Evolutionary conservation across 768 basidiomycete species (phyloP).

Genomic region (Auricularia sp.): DNA sequence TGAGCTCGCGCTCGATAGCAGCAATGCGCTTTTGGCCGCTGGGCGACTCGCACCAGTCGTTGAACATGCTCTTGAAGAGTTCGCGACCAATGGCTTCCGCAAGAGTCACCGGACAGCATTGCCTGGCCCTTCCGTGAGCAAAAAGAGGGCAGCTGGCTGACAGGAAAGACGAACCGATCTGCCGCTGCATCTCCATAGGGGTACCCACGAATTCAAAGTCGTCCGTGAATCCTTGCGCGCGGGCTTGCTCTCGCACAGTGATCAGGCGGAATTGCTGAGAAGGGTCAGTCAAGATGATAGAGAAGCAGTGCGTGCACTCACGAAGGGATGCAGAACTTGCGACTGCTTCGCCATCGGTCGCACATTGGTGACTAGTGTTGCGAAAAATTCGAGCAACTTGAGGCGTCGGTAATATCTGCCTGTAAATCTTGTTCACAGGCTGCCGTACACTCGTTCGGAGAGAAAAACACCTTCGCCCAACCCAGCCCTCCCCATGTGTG

Average conservation of each 20-base stretch:
- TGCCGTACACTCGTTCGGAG: background rate
- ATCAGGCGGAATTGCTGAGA: slow-evolving; percentile 41
- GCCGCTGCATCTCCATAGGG: background rate
- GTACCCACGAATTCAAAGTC: slow-evolving; percentile 42
- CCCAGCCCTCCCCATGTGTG: background rate
- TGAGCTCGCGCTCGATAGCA: no score
- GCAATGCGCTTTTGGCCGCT: no score
- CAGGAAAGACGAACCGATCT: background rate
- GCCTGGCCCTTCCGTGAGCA: background rate
- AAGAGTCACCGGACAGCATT: slow-evolving; percentile 2
- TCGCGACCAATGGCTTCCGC: slow-evolving; percentile 6
- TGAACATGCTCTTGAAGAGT: background rate
- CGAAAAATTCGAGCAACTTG: slow-evolving; percentile 45
- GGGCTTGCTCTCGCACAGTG: slow-evolving; percentile 65
- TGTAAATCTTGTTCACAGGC: slow-evolving; percentile 7
- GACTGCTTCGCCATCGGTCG: slow-evolving; percentile 72
- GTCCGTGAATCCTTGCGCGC: slow-evolving; percentile 78
- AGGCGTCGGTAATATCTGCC: slow-evolving; percentile 40
- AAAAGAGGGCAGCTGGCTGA: background rate
- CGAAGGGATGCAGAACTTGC: slow-evolving; percentile 56
- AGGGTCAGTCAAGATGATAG: no score
- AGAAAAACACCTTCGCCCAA: background rate
- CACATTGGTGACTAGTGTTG: slow-evolving; percentile 70
- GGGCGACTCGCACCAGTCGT: no score
- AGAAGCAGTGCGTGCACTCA: slow-evolving; percentile 22